Percentiles rank a stretch among this genome's conserved stretches.
phyloP scores from a whole-genome alignment of 2,329 filamentous ascomycete species.

The Cryphonectria nitschkei region DNA sequence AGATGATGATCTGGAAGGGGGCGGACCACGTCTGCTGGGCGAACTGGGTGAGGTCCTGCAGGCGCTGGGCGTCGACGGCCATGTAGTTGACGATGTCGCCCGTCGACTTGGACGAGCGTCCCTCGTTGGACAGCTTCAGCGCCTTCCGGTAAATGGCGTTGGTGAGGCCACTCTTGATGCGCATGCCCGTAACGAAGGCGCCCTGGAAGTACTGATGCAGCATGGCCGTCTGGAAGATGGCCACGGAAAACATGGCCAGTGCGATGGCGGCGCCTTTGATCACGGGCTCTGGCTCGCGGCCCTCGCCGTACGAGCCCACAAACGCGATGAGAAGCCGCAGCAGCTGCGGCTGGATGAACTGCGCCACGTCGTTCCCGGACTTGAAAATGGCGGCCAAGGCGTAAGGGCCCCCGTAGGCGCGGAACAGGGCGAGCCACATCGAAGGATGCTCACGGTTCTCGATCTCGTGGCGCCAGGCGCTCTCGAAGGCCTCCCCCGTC shows the following conservation, averaged over 20 bases:
- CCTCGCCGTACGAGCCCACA: slow-evolving; percentile 72
- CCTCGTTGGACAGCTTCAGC: slow-evolving; percentile 88
- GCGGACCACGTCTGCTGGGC: slow-evolving; percentile 96
- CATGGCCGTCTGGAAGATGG: slow-evolving; percentile 82
- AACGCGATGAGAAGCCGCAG: slow-evolving; percentile 83
- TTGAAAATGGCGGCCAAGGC: slow-evolving; percentile 84
- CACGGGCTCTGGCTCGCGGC: slow-evolving; percentile 69
- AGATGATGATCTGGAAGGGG: slow-evolving; percentile 93
- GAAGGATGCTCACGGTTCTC: slow-evolving; percentile 71
- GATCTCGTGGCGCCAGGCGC: slow-evolving; percentile 78
- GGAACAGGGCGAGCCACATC: slow-evolving; percentile 84
- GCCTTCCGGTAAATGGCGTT: slow-evolving; percentile 93
- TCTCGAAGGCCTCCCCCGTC: slow-evolving; percentile 71
- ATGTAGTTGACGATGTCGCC: slow-evolving; percentile 99
- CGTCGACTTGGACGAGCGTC: slow-evolving; percentile 83
- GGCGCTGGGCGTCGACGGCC: slow-evolving; percentile 94
- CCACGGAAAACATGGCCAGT: slow-evolving; percentile 87
- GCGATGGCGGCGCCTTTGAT: slow-evolving; percentile 87
- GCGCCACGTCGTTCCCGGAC: slow-evolving; percentile 79
- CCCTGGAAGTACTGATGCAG: slow-evolving; percentile 98
- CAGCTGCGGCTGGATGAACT: slow-evolving; percentile 90
- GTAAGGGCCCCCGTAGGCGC: slow-evolving; percentile 85
- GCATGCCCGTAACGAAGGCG: slow-evolving; percentile 94
- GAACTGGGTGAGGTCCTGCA: slow-evolving; percentile 94
- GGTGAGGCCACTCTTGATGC: slow-evolving; percentile 87